Conservation (phyloP, 495 filamentous ascomycete genomes). For the Lichina pygmaea region DNA sequence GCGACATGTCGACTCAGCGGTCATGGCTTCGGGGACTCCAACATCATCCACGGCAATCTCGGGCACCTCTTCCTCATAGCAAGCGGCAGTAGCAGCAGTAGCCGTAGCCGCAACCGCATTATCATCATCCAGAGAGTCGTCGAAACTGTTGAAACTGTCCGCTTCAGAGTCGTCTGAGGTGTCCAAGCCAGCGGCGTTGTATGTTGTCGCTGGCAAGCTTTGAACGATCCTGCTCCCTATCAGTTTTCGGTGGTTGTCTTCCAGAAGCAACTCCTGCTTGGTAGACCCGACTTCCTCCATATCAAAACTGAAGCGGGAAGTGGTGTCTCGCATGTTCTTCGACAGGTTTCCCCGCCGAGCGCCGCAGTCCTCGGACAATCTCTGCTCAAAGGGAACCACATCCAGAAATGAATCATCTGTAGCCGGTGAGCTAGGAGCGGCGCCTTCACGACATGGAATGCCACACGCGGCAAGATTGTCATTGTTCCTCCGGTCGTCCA, state of each 20-base stretch:
- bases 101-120: slow-evolving; percentile 37
- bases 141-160: slow-evolving; percentile 43
- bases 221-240: slow-evolving; percentile 13
- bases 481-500: neutral
- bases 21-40: neutral
- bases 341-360: slow-evolving; percentile 13
- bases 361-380: neutral
- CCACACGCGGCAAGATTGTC: neutral
- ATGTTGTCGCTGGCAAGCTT: neutral
- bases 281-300: slow-evolving; percentile 52
- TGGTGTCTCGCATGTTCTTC: slow-evolving; percentile 61
- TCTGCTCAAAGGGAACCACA: neutral
- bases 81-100: slow-evolving; percentile 14
- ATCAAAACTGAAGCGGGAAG: slow-evolving; percentile 80
- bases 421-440: neutral
- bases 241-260: slow-evolving; percentile 61
- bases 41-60: neutral
- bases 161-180: slow-evolving; percentile 28
- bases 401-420: no score
- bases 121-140: slow-evolving; percentile 52
- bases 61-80: neutral
- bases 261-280: slow-evolving; percentile 53
- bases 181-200: slow-evolving; percentile 14
- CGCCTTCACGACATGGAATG: neutral
- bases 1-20: neutral